phyloP scores from a whole-genome alignment of 805 yeast species.

The Pichia cephalocereana region DNA sequence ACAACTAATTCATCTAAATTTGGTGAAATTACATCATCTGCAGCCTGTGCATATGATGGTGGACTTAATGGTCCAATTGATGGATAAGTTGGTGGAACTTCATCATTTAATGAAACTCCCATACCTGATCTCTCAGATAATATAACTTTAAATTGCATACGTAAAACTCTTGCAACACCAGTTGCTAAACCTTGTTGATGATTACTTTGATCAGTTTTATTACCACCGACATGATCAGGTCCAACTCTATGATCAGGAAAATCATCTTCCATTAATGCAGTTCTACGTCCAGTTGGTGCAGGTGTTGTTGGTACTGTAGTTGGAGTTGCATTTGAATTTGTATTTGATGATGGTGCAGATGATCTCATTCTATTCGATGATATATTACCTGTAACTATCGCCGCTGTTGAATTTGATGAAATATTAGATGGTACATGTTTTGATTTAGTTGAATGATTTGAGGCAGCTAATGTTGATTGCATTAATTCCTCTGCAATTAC shows the following conservation, averaged over 20 bases:
- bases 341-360: neutral
- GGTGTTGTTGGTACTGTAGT: too few relatives aligned
- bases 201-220: conserved; percentile 20
- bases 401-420: conserved; percentile 13
- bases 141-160: conserved; percentile 87
- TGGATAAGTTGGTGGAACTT: conserved; percentile 93
- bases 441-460: conserved; percentile 12
- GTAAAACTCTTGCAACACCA: conserved; percentile 86
- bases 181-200: conserved; percentile 63
- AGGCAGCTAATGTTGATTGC: conserved; percentile 25
- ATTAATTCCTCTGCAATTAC: conserved; percentile 89
- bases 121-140: conserved; percentile 88
- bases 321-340: too few relatives aligned
- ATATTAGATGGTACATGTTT: conserved; percentile 7
- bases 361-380: conserved; percentile 1
- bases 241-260: conserved; percentile 23
- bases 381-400: conserved; percentile 4
- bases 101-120: conserved; percentile 98
- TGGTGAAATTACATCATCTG: conserved; percentile 14
- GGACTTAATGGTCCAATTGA: conserved; percentile 80
- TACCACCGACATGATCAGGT: conserved; percentile 23
- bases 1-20: conserved; percentile 15
- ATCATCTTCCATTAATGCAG: conserved; percentile 5
- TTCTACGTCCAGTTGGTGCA: neutral
- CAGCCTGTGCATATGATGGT: conserved; percentile 55